Conservation (phyloP, 1,139 yeast species). For the Hyphopichia fennica region DNA sequence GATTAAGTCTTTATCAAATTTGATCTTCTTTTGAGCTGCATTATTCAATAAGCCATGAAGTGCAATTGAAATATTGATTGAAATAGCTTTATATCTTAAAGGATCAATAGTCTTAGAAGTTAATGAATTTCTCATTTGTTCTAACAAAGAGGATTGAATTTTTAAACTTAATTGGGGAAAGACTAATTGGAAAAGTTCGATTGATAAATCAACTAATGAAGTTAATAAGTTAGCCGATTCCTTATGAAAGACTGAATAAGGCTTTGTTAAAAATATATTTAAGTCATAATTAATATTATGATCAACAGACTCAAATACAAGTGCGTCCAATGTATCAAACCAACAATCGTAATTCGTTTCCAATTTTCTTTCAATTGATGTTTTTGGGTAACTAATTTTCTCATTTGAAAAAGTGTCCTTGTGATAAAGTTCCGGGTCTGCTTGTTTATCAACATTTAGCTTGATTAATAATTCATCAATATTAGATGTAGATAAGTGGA, state of each 20-base stretch:
- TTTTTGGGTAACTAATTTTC: not conserved
- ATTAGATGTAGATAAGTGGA: constrained; percentile 15
- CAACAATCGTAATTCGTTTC: constrained; percentile 17
- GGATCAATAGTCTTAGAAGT: constrained; percentile 30
- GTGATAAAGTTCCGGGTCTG: constrained; percentile 9
- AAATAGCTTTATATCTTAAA: constrained; percentile 48
- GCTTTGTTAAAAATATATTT: constrained; percentile 23
- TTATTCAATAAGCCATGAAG: constrained; percentile 55
- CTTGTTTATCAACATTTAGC: constrained; percentile 6
- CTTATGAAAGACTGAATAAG: constrained; percentile 24
- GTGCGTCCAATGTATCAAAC: constrained; percentile 34
- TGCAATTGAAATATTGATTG: constrained; percentile 63
- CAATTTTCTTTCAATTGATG: constrained; percentile 7
- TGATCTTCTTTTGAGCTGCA: constrained; percentile 22
- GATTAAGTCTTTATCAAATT: constrained; percentile 47
- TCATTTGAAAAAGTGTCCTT: constrained; percentile 16
- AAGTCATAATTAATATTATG: constrained; percentile 39
- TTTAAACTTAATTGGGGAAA: constrained; percentile 77
- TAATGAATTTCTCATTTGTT: constrained; percentile 64
- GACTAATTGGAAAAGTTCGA: constrained; percentile 69
- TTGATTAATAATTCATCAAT: constrained; percentile 28
- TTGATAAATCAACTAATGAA: constrained; percentile 71
- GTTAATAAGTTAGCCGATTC: constrained; percentile 41
- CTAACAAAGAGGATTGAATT: constrained; percentile 83
- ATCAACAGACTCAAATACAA: constrained; percentile 23